Conservation (phyloP, 148 eudicot genomes). For the Suaeda aralocaspica region DNA sequence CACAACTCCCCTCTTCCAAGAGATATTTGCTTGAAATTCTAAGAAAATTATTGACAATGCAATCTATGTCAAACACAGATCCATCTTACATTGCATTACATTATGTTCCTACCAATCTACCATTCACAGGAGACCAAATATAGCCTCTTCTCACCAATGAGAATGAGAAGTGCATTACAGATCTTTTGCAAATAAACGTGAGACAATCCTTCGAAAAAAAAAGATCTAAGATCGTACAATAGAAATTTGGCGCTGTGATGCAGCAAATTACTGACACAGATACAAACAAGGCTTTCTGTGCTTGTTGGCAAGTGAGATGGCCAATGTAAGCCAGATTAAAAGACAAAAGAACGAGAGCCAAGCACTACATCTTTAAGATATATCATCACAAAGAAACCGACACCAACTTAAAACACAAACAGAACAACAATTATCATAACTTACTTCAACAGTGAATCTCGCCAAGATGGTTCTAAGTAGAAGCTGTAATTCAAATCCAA, state of each 20-base stretch:
- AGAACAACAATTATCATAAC: conserved; percentile 24
- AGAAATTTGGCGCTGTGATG: neutral
- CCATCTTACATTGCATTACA: neutral
- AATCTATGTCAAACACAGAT: neutral
- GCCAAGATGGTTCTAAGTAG: conserved; percentile 95
- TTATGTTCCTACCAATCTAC: too few relatives aligned
- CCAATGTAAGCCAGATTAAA: too few relatives aligned
- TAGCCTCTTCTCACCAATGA: neutral
- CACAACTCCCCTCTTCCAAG: neutral
- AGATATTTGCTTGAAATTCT: neutral
- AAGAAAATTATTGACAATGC: neutral
- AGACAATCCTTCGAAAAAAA: neutral
- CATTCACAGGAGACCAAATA: neutral
- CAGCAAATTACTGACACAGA: too few relatives aligned
- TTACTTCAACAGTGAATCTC: conserved; percentile 68
- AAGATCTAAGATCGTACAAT: neutral
- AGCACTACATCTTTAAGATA: neutral
- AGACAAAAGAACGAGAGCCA: neutral
- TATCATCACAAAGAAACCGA: neutral
- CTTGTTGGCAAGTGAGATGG: too few relatives aligned
- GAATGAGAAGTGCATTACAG: neutral
- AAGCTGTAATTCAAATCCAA: conserved; percentile 86
- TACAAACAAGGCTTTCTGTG: too few relatives aligned
- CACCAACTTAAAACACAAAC: neutral
- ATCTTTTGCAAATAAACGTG: neutral